Conservation (phyloP, 2,329 filamentous ascomycete species). For the Huntiella omanensis region DNA sequence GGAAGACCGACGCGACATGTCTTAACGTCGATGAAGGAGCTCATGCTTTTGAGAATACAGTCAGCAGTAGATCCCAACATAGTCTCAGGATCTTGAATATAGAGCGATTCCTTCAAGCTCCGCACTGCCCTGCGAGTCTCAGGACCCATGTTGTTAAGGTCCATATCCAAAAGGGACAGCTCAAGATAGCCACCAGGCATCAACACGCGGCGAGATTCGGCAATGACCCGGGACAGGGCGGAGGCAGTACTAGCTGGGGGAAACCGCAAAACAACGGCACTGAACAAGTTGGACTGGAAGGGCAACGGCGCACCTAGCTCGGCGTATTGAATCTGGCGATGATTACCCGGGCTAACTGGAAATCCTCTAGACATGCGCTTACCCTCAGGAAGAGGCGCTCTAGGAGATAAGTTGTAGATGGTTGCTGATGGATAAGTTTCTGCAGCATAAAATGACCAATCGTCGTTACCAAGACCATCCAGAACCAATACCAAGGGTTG, state of each 20-base stretch:
- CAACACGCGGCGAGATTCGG: conserved; percentile 58
- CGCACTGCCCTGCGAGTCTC: conserved; percentile 49
- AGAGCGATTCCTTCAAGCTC: conserved; percentile 51
- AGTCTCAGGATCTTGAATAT: conserved; percentile 37
- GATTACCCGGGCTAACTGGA: conserved; percentile 44
- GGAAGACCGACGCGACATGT: conserved; percentile 63
- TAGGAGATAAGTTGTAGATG: conserved; percentile 57
- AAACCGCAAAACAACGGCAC: conserved; percentile 59
- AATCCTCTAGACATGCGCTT: conserved; percentile 26
- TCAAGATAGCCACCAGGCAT: conserved; percentile 67
- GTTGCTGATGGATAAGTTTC: conserved; percentile 58
- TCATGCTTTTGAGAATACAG: conserved; percentile 45
- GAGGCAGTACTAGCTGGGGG: conserved; percentile 49
- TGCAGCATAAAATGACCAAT: conserved; percentile 75
- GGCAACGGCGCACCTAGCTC: conserved; percentile 49
- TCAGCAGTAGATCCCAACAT: conserved; percentile 42
- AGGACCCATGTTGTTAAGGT: conserved; percentile 67
- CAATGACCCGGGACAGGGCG: conserved; percentile 51
- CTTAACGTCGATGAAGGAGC: conserved; percentile 53
- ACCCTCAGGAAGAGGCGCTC: conserved; percentile 30
- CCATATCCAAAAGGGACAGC: conserved; percentile 57
- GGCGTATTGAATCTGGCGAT: conserved; percentile 53
- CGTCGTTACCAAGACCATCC: conserved; percentile 69
- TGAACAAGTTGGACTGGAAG: conserved; percentile 58
- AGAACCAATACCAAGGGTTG: conserved; percentile 42